Conservation (phyloP, 208 protist genomes). For the Trypanosoma boissoni region DNA sequence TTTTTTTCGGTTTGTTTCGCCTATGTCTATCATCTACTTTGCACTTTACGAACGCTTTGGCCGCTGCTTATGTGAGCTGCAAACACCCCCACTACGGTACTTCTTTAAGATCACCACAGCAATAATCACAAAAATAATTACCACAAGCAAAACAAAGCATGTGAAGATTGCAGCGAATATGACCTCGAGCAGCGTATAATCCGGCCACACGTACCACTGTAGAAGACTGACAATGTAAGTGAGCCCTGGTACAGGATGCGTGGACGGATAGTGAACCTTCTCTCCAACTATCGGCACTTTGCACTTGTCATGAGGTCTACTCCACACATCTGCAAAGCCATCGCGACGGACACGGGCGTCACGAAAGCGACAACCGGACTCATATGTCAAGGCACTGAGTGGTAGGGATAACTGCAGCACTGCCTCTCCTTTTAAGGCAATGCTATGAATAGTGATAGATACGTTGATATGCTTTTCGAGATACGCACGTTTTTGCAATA, state of each 20-base stretch:
- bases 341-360: constrained; percentile 22
- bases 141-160: neutral
- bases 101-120: too few relatives aligned
- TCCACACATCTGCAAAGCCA: constrained; percentile 1
- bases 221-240: constrained; percentile 31
- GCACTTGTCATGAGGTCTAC: neutral
- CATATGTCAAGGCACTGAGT: constrained; percentile 53
- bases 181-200: constrained; percentile 25
- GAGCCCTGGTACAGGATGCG: constrained; percentile 26
- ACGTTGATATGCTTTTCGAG: constrained; percentile 51
- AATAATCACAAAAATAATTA: constrained; percentile 1
- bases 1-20: neutral
- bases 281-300: neutral
- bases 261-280: constrained; percentile 20
- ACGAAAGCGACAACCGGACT: constrained; percentile 27
- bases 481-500: too few relatives aligned
- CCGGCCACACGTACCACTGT: constrained; percentile 29
- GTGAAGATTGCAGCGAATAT: constrained; percentile 19
- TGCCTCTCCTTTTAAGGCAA: constrained; percentile 36
- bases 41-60: too few relatives aligned
- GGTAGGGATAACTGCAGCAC: constrained; percentile 46
- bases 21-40: too few relatives aligned
- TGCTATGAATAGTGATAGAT: constrained; percentile 56
- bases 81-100: too few relatives aligned
- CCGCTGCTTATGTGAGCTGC: too few relatives aligned